A percentile compares a stretch with the other conserved stretches of the same genome.
Conservation (phyloP, 176 grass and related monocot genomes). For the Oryza meyeriana region DNA sequence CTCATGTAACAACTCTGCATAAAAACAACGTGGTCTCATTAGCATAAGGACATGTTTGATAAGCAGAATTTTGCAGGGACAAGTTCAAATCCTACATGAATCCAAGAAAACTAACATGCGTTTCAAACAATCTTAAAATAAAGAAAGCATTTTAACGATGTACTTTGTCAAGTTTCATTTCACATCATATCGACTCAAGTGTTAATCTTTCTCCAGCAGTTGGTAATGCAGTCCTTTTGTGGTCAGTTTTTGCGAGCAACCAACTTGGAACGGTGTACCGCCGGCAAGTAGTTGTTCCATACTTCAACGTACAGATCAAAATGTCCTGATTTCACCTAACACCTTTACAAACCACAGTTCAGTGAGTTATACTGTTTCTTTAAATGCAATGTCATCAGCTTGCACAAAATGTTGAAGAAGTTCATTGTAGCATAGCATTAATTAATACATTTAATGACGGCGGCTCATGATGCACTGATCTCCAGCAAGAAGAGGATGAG, state of each 20-base stretch:
- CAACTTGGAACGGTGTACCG: slow-evolving; percentile 8
- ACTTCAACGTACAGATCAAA: not conserved
- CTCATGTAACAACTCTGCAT: not conserved
- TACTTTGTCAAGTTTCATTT: not conserved
- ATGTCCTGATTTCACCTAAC: slow-evolving; percentile 14
- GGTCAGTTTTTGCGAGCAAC: slow-evolving; percentile 24
- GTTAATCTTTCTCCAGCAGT: not conserved
- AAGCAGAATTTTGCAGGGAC: not conserved
- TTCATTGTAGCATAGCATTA: not conserved
- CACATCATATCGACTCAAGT: not conserved
- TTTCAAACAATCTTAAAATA: not conserved
- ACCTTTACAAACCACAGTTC: not conserved
- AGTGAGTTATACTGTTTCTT: not conserved
- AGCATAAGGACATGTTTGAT: not conserved
- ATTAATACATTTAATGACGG: not conserved
- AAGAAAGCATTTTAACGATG: not conserved
- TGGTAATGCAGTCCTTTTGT: not conserved
- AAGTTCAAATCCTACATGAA: not conserved
- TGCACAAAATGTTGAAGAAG: not conserved
- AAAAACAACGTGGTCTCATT: not conserved
- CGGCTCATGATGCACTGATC: not conserved
- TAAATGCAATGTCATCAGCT: not conserved
- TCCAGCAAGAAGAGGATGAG: not conserved
- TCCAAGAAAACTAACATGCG: not conserved
- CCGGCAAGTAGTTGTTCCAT: not conserved